These are phyloP conservation scores for Coemansia sp. DNA, from an alignment of 192 early-diverging fungal genomes.

Conservation along the genomic window DNA sequence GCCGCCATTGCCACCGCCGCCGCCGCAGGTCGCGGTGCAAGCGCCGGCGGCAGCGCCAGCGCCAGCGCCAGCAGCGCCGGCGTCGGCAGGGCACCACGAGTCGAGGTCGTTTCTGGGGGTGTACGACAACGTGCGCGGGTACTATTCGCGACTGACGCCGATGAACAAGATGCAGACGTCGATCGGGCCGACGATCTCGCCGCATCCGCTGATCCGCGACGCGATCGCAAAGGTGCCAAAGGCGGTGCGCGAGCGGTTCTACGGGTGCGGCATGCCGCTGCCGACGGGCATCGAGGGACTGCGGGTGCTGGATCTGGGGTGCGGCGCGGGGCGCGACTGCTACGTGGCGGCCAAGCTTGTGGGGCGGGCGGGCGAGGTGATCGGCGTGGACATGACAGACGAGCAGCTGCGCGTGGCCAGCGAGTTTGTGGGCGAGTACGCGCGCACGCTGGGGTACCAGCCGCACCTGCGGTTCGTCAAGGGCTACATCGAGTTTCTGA, in stretches of 20 bases:
- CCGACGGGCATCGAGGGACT: slow-evolving; percentile 51
- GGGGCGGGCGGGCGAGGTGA: slow-evolving; percentile 45
- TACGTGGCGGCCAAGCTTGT: slow-evolving; percentile 53
- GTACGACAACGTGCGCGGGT: slow-evolving; percentile 54
- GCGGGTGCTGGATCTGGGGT: slow-evolving; percentile 53
- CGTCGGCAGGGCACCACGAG: slow-evolving; percentile 6
- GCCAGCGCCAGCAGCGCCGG: not conserved
- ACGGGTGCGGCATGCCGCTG: slow-evolving; percentile 50
- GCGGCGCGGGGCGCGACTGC: slow-evolving; percentile 54
- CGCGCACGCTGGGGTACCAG: slow-evolving; percentile 38
- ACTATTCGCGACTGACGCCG: slow-evolving; percentile 52
- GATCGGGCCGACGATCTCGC: slow-evolving; percentile 33
- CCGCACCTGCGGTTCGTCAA: slow-evolving; percentile 45
- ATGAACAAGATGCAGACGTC: slow-evolving; percentile 46
- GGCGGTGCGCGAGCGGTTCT: slow-evolving; percentile 46
- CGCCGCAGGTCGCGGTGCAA: not conserved
- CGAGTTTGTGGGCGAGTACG: slow-evolving; percentile 21
- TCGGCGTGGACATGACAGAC: slow-evolving; percentile 57
- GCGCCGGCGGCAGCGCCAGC: slow-evolving; percentile 5
- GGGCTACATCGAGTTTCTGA: slow-evolving; percentile 53
- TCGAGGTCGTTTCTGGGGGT: slow-evolving; percentile 38
- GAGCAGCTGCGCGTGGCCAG: slow-evolving; percentile 51
- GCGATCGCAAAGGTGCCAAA: slow-evolving; percentile 40
- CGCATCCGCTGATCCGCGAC: slow-evolving; percentile 38
- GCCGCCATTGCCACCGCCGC: not conserved